Evolutionary conservation across 352 stramenopile genomes (phyloP), one percentile per base, ranked within the genome.

Genomic region (Globisporangium paddicum): DNA sequence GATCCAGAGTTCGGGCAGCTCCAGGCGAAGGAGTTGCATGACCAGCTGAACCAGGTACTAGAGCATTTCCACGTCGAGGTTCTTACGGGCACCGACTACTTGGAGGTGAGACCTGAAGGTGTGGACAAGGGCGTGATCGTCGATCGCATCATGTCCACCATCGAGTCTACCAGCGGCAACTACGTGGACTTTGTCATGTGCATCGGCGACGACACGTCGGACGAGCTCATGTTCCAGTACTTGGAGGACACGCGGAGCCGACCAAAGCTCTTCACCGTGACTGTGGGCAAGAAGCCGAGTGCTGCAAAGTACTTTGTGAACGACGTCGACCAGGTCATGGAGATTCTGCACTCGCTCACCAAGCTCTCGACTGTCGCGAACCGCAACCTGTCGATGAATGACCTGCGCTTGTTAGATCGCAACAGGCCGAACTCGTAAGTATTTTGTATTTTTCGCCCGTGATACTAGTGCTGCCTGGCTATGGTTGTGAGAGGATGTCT

Each of bases 1-100:
- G 98, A 99, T 74, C 96, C 97, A 8, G 97, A 99, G 61, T 99
- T 99, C 69, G 97, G 97, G 10, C 96, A 97, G 62, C 71, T 99
- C 46, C 98, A 99, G 72, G 97, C 96, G 3, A 98, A 98, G 71
- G 96, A 98, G 69, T 72, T 99, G 40, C 95, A 99, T 68, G 96
- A 99, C 63, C 96, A 99, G 70, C 72, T 99, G 8, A 86, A 83
- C 18, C 90, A 97, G 60, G 94, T 98, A 35, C 73, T 99, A 11
- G 86, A 97, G 69, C 83, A 89, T 57, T 99, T 98, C 64, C 86
- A 97, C 35, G 91, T 99, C 23, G 96, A 99, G 62, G 96, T 99
- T 58, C 63, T 94, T 46, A 90, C 77, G 26, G 77, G 90, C 19
- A 89, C 72, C 5, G 79, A 95, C 56, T 87, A 98, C 82, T 63